phyloP scores from a whole-genome alignment of 306 rosid genomes.

The Glycine tomentella region DNA sequence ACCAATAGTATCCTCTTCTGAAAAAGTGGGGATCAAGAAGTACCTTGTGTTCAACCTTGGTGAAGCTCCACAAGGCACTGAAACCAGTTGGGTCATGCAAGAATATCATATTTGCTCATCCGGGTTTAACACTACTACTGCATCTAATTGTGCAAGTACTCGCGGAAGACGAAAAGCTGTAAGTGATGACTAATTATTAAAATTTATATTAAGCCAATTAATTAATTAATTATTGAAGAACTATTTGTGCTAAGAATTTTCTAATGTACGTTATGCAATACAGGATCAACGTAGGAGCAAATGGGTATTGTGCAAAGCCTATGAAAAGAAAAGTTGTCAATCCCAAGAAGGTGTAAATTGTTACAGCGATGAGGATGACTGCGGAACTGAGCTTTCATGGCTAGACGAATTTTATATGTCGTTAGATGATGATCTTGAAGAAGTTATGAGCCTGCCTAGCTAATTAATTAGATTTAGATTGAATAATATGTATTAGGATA shows the following conservation, averaged over 20 bases:
- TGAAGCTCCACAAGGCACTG: conserved; percentile 47
- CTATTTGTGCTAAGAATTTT: conserved; percentile 2
- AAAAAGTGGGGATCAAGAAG: conserved; percentile 60
- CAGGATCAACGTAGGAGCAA: conserved; percentile 49
- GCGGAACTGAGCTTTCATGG: conserved; percentile 62
- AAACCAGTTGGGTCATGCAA: conserved; percentile 64
- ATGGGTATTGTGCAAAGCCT: conserved; percentile 63
- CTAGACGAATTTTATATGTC: conserved; percentile 56
- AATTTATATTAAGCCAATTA: background rate
- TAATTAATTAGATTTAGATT: background rate
- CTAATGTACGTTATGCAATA: background rate
- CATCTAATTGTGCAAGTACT: conserved; percentile 20
- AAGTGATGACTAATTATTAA: conserved; percentile 1
- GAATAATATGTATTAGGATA: background rate
- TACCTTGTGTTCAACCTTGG: conserved; percentile 53
- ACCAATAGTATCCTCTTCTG: conserved; percentile 44
- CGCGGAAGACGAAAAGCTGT: conserved; percentile 41
- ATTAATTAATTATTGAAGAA: background rate
- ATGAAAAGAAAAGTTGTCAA: conserved; percentile 50
- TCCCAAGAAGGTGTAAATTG: conserved; percentile 33
- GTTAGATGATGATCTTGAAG: conserved; percentile 58
- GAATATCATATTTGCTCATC: conserved; percentile 55
- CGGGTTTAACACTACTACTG: conserved; percentile 12
- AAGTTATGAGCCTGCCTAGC: conserved; percentile 20
- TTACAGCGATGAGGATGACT: conserved; percentile 51